A percentile compares a stretch with the other conserved stretches of the same genome.
phyloP scores from a whole-genome alignment of 108 stramenopile species.

The Epithemia pelagica region DNA sequence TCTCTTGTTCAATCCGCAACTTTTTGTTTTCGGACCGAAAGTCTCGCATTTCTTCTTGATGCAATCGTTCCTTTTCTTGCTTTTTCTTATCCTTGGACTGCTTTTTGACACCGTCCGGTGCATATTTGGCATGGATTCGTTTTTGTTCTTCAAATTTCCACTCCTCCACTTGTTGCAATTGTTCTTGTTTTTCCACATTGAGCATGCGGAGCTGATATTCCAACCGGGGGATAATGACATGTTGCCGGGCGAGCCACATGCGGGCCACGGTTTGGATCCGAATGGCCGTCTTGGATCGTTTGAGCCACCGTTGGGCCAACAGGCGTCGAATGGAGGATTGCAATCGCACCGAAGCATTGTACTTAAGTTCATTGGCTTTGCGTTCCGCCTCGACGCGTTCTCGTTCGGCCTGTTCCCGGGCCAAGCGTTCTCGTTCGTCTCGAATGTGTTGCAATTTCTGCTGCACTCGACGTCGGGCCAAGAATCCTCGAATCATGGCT shows the following conservation, averaged over 20 bases:
- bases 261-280: background rate
- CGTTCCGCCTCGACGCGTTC: background rate
- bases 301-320: background rate
- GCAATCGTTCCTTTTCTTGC: background rate
- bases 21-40: background rate
- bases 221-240: background rate
- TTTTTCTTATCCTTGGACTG: background rate
- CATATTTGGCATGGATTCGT: background rate
- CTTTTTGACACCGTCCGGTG: background rate
- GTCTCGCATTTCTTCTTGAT: background rate
- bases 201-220: background rate
- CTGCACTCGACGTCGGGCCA: background rate
- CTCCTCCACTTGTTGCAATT: background rate
- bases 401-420: background rate
- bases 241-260: background rate
- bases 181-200: background rate
- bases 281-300: background rate
- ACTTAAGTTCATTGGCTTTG: background rate
- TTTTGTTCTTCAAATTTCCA: background rate
- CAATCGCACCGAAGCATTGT: background rate
- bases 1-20: background rate
- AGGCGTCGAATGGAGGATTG: background rate
- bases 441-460: background rate
- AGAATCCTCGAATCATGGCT: background rate
- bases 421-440: background rate